These are phyloP conservation scores for Boletus calvinii DNA, from an alignment of 1,284 basidiomycete genomes.

Conservation along the genomic window DNA sequence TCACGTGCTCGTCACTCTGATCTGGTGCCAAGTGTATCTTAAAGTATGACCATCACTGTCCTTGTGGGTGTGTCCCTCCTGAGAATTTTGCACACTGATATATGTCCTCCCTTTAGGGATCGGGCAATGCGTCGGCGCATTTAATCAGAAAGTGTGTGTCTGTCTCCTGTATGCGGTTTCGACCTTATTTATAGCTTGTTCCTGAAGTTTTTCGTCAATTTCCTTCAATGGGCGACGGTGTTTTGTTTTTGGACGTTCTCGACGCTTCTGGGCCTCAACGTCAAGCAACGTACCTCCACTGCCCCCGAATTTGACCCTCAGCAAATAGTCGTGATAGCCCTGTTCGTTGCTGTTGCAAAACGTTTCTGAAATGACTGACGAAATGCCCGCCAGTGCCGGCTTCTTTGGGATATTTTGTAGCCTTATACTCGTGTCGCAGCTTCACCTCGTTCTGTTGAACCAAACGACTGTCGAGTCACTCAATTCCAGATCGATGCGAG, in stretches of 20 bases:
- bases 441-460: conserved; percentile 59
- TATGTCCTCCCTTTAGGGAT: conserved; percentile 44
- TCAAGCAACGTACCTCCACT: conserved; percentile 24
- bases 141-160: conserved; percentile 56
- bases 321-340: conserved; percentile 29
- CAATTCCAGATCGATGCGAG: conserved; percentile 51
- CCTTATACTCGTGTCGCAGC: conserved; percentile 58
- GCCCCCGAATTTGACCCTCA: conserved; percentile 26
- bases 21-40: conserved; percentile 46
- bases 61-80: conserved; percentile 34
- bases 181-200: background rate
- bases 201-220: conserved; percentile 55
- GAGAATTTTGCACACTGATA: conserved; percentile 16
- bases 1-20: conserved; percentile 9
- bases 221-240: conserved; percentile 51
- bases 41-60: conserved; percentile 65
- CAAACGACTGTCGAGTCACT: conserved; percentile 82
- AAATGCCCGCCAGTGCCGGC: conserved; percentile 23
- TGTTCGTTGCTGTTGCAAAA: conserved; percentile 20
- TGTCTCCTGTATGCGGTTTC: background rate
- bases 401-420: conserved; percentile 73
- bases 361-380: conserved; percentile 11
- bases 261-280: conserved; percentile 45
- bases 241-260: conserved; percentile 53
- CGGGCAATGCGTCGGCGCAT: conserved; percentile 68